These are phyloP conservation scores for Endoconidiophora laricicola DNA, from an alignment of 2,329 filamentous ascomycete species.

Conservation along the genomic window DNA sequence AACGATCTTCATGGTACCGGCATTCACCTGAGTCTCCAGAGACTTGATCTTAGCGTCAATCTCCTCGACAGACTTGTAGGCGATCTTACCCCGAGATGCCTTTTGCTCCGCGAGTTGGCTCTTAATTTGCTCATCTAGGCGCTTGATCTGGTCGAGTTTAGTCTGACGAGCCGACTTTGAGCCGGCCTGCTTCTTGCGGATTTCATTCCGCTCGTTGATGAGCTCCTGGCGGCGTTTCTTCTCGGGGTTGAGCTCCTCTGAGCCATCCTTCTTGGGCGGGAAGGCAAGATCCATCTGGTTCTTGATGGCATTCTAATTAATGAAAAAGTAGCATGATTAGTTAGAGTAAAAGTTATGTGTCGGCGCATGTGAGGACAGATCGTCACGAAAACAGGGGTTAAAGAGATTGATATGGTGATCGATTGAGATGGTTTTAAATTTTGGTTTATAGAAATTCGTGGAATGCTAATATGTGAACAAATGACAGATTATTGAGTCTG, in stretches of 20 bases:
- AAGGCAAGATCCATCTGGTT: conserved; percentile 72
- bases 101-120: conserved; percentile 76
- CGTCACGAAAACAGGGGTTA: no score
- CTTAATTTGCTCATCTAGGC: conserved; percentile 77
- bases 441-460: neutral
- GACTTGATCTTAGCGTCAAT: conserved; percentile 66
- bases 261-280: conserved; percentile 57
- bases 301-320: conserved; percentile 63
- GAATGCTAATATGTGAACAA: conserved; percentile 10
- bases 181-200: conserved; percentile 71
- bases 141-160: conserved; percentile 82
- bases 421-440: no score
- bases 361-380: no score
- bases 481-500: neutral
- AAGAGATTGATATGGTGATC: no score
- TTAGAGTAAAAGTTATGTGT: no score
- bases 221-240: conserved; percentile 78
- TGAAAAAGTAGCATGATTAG: neutral
- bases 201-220: conserved; percentile 63
- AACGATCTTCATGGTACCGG: conserved; percentile 83
- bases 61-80: conserved; percentile 78
- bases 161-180: conserved; percentile 68
- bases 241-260: conserved; percentile 48
- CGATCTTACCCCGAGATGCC: conserved; percentile 59
- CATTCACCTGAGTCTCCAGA: conserved; percentile 73